Percentiles rank a stretch among this genome's conserved stretches.
phyloP scores from a whole-genome alignment of 140 eudicot species.

The Flaveria floridana region DNA sequence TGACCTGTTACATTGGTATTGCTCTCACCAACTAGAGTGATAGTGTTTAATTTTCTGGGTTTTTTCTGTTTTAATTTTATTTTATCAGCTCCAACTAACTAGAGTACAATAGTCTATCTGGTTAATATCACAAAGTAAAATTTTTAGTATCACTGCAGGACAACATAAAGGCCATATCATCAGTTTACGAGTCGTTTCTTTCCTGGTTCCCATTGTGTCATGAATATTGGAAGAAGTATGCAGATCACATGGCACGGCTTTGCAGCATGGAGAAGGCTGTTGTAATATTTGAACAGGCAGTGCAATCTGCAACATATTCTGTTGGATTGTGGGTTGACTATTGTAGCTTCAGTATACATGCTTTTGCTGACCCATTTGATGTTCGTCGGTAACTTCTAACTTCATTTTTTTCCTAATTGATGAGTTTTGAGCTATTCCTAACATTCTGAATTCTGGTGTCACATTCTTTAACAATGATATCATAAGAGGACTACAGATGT shows the following conservation, averaged over 20 bases:
- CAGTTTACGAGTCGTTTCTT: constrained; percentile 70
- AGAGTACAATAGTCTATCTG: constrained; percentile 6
- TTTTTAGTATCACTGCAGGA: constrained; percentile 55
- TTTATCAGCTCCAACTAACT: constrained; percentile 8
- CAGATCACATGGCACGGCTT: constrained; percentile 61
- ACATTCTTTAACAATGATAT: constrained; percentile 16
- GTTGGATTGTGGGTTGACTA: constrained; percentile 87
- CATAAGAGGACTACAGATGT: not conserved
- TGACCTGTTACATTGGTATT: constrained; percentile 13
- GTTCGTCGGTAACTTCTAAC: constrained; percentile 68
- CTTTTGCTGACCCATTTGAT: constrained; percentile 65
- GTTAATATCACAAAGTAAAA: constrained; percentile 18
- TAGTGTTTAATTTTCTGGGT: not conserved
- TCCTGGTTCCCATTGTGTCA: constrained; percentile 77
- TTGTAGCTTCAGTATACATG: constrained; percentile 60
- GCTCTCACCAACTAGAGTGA: constrained; percentile 20
- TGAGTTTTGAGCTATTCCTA: constrained; percentile 8
- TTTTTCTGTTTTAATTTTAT: not conserved
- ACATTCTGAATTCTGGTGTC: not conserved
- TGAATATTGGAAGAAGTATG: constrained; percentile 81
- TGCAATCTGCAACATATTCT: constrained; percentile 54
- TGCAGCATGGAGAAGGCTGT: constrained; percentile 54
- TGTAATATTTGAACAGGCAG: constrained; percentile 65
- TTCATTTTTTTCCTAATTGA: not conserved
- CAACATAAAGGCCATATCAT: constrained; percentile 57